phyloP scores from a whole-genome alignment of 2,329 filamentous ascomycete species.

The Calonectria hongkongensis region DNA sequence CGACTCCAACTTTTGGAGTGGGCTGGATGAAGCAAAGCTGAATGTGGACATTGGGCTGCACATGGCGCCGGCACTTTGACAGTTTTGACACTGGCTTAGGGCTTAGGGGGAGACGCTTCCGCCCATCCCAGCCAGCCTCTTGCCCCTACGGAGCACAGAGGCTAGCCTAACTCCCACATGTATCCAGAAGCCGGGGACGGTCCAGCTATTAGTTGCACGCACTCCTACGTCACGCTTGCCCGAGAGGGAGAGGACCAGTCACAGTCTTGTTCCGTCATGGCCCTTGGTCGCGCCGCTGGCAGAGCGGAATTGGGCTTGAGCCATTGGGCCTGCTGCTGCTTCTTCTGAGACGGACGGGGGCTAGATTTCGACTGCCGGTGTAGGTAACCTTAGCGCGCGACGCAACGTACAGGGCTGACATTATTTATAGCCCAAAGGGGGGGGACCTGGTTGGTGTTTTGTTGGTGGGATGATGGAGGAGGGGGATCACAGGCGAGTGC shows the following conservation, averaged over 20 bases:
- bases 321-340: too few species aligned
- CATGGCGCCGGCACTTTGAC: conserved; percentile 20
- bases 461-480: background rate
- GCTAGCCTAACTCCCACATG: background rate
- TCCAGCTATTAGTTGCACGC: conserved; percentile 1
- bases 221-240: conserved; percentile 9
- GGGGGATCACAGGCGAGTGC: conserved; percentile 5
- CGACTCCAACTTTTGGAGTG: conserved; percentile 12
- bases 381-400: conserved; percentile 15
- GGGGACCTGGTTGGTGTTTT: background rate
- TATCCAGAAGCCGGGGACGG: conserved; percentile 1
- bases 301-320: too few species aligned
- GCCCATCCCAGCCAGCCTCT: conserved; percentile 20
- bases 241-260: background rate
- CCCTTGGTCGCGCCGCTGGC: conserved; percentile 3
- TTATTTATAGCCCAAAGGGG: conserved; percentile 3
- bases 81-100: conserved; percentile 22
- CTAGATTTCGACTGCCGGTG: conserved; percentile 15
- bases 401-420: conserved; percentile 16
- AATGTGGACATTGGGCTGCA: conserved; percentile 19
- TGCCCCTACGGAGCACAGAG: background rate
- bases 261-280: background rate
- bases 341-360: background rate
- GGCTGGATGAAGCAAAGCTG: conserved; percentile 17
- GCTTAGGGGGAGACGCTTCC: conserved; percentile 16